Percentiles rank a stretch among this genome's conserved stretches.
Evolutionary conservation across 805 yeast species (phyloP).

Genomic region (Deakozyma indianensis): DNA sequence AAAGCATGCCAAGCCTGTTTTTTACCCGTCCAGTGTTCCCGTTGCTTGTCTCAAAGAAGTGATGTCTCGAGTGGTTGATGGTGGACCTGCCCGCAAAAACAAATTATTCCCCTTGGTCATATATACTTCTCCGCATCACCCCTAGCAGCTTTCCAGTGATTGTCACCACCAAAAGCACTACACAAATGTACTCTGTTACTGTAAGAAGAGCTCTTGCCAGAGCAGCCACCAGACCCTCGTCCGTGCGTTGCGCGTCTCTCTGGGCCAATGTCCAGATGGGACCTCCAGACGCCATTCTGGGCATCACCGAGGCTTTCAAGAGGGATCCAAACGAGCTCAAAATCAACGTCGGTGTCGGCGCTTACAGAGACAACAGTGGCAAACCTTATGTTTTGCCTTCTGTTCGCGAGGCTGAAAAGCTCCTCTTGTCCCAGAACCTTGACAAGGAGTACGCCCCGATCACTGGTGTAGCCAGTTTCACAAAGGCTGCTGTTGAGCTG

Average conservation of each 20-base stretch:
- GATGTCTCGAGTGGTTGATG: too few relatives aligned
- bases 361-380: slow-evolving; percentile 84
- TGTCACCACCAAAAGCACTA: too few relatives aligned
- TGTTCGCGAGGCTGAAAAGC: slow-evolving; percentile 47
- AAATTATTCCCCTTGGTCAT: too few relatives aligned
- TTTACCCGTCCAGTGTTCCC: too few relatives aligned
- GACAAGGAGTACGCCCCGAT: slow-evolving; percentile 57
- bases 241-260: slow-evolving; percentile 12
- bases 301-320: slow-evolving; percentile 62
- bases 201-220: neutral
- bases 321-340: slow-evolving; percentile 37
- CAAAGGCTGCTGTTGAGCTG: slow-evolving; percentile 50
- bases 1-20: too few relatives aligned
- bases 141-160: too few relatives aligned
- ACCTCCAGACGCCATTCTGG: slow-evolving; percentile 73
- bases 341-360: slow-evolving; percentile 65
- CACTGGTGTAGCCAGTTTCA: slow-evolving; percentile 59
- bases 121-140: too few relatives aligned
- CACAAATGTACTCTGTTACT: neutral
- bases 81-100: too few relatives aligned
- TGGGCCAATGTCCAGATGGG: slow-evolving; percentile 36
- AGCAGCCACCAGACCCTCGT: neutral
- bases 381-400: slow-evolving; percentile 80
- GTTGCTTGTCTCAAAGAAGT: too few relatives aligned
- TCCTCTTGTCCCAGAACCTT: neutral